Evolutionary conservation across 1,284 basidiomycete species (phyloP).

Genomic region (Pseudozyma pruni): DNA sequence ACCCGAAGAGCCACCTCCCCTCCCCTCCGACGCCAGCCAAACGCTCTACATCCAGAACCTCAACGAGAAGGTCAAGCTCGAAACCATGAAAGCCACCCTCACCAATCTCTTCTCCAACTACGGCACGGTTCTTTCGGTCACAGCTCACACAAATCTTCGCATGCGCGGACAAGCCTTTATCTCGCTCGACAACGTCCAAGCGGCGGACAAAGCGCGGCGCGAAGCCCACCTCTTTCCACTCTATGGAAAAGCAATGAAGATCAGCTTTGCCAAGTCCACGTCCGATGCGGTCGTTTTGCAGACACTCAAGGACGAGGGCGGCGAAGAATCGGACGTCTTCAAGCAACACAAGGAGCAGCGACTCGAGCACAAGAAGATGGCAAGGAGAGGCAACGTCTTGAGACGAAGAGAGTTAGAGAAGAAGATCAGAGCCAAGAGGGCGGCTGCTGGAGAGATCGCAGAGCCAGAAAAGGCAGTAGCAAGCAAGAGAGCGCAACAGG

Average conservation of each 20-base stretch:
- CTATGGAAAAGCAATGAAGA: slow-evolving; percentile 87
- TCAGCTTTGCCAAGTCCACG: slow-evolving; percentile 87
- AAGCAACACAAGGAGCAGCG: slow-evolving; percentile 73
- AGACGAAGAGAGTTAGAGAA: slow-evolving; percentile 49
- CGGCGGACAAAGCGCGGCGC: slow-evolving; percentile 85
- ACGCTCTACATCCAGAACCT: slow-evolving; percentile 97
- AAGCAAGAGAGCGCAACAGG: slow-evolving; percentile 40
- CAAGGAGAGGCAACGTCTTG: slow-evolving; percentile 47
- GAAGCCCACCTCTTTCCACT: slow-evolving; percentile 94
- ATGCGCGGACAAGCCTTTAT: slow-evolving; percentile 99
- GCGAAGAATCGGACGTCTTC: slow-evolving; percentile 30
- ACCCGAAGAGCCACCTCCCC: slow-evolving; percentile 21
- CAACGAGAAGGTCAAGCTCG: slow-evolving; percentile 92
- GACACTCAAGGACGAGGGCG: slow-evolving; percentile 23
- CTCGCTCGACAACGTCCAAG: slow-evolving; percentile 82
- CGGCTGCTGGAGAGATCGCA: slow-evolving; percentile 47
- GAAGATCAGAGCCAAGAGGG: slow-evolving; percentile 46
- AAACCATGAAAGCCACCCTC: slow-evolving; percentile 87
- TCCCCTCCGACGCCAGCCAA: slow-evolving; percentile 70
- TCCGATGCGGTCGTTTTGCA: slow-evolving; percentile 83
- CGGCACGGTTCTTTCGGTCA: slow-evolving; percentile 88
- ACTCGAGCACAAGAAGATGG: slow-evolving; percentile 52
- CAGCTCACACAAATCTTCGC: slow-evolving; percentile 89
- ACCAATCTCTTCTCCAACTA: slow-evolving; percentile 91
- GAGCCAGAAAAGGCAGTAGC: slow-evolving; percentile 29